Evolutionary conservation across 23 red algal genomes (phyloP).

Genomic region (Gracilaria domingensis): DNA sequence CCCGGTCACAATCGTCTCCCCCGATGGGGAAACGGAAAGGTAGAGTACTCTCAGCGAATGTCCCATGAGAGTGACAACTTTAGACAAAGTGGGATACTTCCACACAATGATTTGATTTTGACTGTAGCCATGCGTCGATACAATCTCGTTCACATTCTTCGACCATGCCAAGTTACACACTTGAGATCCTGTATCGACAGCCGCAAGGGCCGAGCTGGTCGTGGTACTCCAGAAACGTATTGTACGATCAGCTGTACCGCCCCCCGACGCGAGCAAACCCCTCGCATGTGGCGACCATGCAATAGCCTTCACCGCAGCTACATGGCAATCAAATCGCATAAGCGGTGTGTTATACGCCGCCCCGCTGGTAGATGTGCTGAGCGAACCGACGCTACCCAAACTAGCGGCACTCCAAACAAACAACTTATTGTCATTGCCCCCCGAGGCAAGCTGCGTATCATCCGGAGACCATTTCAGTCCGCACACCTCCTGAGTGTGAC

Average conservation of each 20-base stretch:
- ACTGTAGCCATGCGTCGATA: constrained; percentile 95
- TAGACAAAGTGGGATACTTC: constrained; percentile 91
- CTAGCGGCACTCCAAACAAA: constrained; percentile 81
- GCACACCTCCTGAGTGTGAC: constrained; percentile 93
- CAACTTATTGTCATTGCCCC: constrained; percentile 96
- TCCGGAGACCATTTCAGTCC: constrained; percentile 91
- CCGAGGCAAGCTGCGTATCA: constrained; percentile 90
- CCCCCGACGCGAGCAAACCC: constrained; percentile 86
- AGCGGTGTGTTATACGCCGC: constrained; percentile 37
- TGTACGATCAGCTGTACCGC: constrained; percentile 89
- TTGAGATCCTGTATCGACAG: constrained; percentile 92
- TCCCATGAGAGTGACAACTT: constrained; percentile 92
- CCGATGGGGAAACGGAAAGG: constrained; percentile 80
- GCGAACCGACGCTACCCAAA: background rate
- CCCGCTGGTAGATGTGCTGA: background rate
- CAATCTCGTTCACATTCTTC: constrained; percentile 91
- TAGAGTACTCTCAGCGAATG: constrained; percentile 93
- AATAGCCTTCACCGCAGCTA: constrained; percentile 97
- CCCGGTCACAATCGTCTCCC: constrained; percentile 92
- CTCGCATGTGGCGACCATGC: constrained; percentile 96
- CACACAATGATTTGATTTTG: constrained; percentile 99
- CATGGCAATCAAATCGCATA: constrained; percentile 74
- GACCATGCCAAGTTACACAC: constrained; percentile 98
- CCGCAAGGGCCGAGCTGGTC: constrained; percentile 50
- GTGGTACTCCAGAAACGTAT: constrained; percentile 95